phyloP scores from a whole-genome alignment of 2,329 filamentous ascomycete genomes.

The Colletotrichum sp. region DNA sequence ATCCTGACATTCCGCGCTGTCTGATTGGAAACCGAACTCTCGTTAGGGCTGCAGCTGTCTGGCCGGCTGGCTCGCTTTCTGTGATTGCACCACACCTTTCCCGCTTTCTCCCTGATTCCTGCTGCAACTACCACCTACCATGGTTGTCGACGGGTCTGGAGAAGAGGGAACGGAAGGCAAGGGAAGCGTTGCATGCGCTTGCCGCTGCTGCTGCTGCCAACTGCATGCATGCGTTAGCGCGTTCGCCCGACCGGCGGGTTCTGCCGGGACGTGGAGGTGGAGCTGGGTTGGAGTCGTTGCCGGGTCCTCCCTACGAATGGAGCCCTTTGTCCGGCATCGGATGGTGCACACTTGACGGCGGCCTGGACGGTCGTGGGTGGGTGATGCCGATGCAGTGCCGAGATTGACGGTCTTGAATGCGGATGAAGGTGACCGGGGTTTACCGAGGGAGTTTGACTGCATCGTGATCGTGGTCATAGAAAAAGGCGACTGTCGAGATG shows the following conservation, averaged over 20 bases:
- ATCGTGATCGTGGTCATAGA: neutral
- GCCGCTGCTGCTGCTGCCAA: neutral
- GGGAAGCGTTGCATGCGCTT: neutral
- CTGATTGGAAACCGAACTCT: neutral
- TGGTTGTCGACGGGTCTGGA: neutral
- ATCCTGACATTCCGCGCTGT: neutral
- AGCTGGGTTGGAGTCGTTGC: neutral
- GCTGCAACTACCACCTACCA: neutral
- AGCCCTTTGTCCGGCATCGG: neutral
- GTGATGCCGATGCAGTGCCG: neutral
- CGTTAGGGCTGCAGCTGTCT: neutral
- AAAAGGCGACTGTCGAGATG: neutral
- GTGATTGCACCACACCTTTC: neutral
- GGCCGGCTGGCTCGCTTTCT: neutral
- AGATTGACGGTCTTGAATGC: neutral
- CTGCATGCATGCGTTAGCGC: neutral
- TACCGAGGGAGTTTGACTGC: neutral
- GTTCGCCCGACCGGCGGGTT: neutral
- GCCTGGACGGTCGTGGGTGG: neutral
- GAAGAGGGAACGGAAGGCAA: neutral
- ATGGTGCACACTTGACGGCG: neutral
- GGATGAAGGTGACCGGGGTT: neutral
- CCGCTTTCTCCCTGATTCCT: neutral
- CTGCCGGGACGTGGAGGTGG: neutral
- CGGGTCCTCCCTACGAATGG: neutral